Evolutionary conservation across 2,329 filamentous ascomycete species (phyloP), one percentile per base, ranked within the genome.

Genomic region (Leptographium lundbergii): DNA sequence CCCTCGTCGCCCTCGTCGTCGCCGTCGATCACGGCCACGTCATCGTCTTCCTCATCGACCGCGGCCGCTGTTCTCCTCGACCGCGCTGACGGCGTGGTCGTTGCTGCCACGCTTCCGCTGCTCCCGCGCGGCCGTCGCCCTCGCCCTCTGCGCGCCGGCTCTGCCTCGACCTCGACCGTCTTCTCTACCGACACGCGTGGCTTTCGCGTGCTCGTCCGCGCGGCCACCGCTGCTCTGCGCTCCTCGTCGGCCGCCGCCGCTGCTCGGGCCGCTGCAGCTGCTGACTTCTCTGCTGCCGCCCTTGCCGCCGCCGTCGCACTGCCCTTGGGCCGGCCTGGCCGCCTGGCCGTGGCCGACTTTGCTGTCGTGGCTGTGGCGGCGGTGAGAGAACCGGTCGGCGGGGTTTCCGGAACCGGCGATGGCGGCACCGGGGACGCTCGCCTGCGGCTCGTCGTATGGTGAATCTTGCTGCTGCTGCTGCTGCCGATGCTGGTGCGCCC

Each of bases 121-220:
- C 36, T 25, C 6, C 34, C 51, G 25, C 22, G 47, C 36, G n/a
- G 72, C 75, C 53, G 65, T 69, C 60, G 36, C 36, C 36, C 71
- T 71, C 7, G 63, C 63, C 69, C 73, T 79, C 57, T 73, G 70
- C 32, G 69, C 69, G 48, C 69, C 71, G 50, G 50, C 19, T 29
- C 27, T 11, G 27, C 22, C 34, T 42, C 54, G 3, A n/a, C 54
- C 10, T 36, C 39, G n/a, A n/a, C 22, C 32, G 32, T 19, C 22
- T 24, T 22, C 22, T 42, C 53, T 42, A 27, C 10, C 19, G 53
- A 42, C 53, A n/a, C 53, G 22, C 53, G 53, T 22, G 32, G 9
- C 22, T 27, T n/a, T 7, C 42, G 52, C 54, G n/a, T 53, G 34
- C 34, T 45, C 53, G 53, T n/a, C 53, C 27, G n/a, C 32, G 34